Conservation (phyloP, 805 yeast genomes). For the Cyberlindnera misumaiensis region DNA sequence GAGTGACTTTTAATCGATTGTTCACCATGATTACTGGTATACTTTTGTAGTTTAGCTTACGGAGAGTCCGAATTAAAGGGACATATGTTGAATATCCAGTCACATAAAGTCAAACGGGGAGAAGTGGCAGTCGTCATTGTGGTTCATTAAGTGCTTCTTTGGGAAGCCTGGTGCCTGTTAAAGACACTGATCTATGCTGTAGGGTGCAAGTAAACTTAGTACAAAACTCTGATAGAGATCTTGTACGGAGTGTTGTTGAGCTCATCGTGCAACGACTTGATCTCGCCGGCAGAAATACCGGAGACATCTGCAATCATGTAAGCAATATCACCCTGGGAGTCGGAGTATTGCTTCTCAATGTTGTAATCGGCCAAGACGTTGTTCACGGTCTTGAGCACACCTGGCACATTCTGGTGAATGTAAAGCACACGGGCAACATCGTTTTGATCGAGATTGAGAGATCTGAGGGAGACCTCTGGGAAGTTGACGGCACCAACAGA, state of each 20-base stretch:
- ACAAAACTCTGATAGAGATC: conserved; percentile 84
- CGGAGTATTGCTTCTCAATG: conserved; percentile 97
- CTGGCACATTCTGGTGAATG: conserved; percentile 97
- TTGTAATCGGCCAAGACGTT: conserved; percentile 91
- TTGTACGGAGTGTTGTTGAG: conserved; percentile 86
- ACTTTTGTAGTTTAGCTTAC: no score
- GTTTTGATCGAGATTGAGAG: conserved; percentile 79
- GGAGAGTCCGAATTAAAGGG: no score
- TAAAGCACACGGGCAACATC: conserved; percentile 88
- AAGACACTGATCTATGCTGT: background rate
- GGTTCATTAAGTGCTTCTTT: background rate
- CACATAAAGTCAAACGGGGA: conserved; percentile 2
- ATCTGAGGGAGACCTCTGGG: conserved; percentile 95
- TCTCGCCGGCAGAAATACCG: conserved; percentile 74
- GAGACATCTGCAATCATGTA: conserved; percentile 97
- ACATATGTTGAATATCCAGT: conserved; percentile 15
- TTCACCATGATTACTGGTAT: no score
- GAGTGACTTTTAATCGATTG: background rate
- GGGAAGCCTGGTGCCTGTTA: conserved; percentile 1
- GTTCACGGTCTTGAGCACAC: conserved; percentile 96
- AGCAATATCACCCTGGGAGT: conserved; percentile 92
- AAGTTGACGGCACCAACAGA: conserved; percentile 95
- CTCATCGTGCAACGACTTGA: conserved; percentile 76
- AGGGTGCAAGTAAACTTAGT: conserved; percentile 34
- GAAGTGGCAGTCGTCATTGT: background rate